These are phyloP conservation scores for Chrysoporthe puriensis DNA, from an alignment of 2,329 filamentous ascomycete genomes.

Conservation along the genomic window DNA sequence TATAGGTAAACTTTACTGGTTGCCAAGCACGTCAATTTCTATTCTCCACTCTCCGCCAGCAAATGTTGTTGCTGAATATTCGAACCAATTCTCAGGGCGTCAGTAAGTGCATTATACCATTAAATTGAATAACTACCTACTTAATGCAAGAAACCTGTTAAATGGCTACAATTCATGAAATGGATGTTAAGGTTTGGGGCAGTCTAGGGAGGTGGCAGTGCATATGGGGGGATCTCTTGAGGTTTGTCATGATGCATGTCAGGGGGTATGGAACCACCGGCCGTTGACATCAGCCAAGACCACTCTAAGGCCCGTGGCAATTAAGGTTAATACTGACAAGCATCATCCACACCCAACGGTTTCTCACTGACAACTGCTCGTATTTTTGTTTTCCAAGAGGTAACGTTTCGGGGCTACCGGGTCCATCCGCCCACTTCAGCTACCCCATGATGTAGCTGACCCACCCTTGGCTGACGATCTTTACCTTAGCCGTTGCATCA, in stretches of 20 bases:
- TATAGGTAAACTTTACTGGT: neutral
- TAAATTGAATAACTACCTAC: neutral
- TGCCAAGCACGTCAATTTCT: neutral
- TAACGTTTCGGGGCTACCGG: conserved; percentile 7
- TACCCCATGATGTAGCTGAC: neutral
- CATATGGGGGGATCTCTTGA: neutral
- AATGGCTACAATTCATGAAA: neutral
- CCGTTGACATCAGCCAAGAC: conserved; percentile 7
- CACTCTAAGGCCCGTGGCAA: neutral
- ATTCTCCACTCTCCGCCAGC: neutral
- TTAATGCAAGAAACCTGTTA: neutral
- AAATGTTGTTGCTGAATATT: neutral
- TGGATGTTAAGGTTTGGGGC: neutral
- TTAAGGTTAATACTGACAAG: conserved; percentile 3
- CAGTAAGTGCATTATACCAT: neutral
- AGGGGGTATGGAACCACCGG: neutral
- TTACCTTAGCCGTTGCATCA: neutral
- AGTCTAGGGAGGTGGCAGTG: conserved; percentile 1
- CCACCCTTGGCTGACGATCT: neutral
- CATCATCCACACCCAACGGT: neutral
- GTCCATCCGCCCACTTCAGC: conserved; percentile 8
- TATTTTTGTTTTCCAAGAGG: neutral
- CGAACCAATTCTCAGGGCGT: neutral
- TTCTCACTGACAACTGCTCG: neutral
- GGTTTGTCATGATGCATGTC: neutral